Base-by-base conservation (phyloP, 1,284 basidiomycete species). In the Stygiomarasmius scandens region DNA sequence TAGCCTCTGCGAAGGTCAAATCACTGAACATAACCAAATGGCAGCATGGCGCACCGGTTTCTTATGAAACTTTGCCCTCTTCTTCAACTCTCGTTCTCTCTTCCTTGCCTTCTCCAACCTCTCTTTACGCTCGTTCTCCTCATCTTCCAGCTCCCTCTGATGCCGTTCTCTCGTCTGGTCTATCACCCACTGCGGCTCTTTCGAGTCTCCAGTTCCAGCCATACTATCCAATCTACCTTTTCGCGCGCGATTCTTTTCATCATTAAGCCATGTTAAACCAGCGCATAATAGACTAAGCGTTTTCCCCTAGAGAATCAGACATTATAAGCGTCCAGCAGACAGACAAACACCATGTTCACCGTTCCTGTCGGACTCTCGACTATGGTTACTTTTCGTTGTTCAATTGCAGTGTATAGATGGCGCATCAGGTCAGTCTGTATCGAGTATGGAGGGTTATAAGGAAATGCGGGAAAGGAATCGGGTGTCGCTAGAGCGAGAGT, bases 381-480 rank as follows among this genome's bases (percentile, higher is more conserved):
- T 47, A 98, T 90, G 1, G 93, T 86, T 9, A 97, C 78, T 71
- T 83, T 90, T 71, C 66, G 80, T 50, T 73, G 64, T 68, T 98
- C 95, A 52, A 98, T 91, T 0, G 90, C 83, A 2, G 80, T 66
- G 69, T 96, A 98, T 3, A 98, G 76, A 59, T 93, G 90, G 12
- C 78, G 83, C 96, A 98, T 98, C 34, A 98, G 82, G 41, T 93
- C 85, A 1, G 85, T 76, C 71, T 99, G 96, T 61, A 97, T 97
- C 16, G 79, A 72, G 72, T 99, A 98, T 0, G 96, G 96, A 2
- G 81, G 76, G 6, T 83, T 74, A 67, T 89, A 96, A 0, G 94
- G 94, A 69, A 97, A 96, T 0, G 83, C 83, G 12, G 84, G 75
- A 66, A 95, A 96, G 0, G 67, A 64, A 0, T 72, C 67, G 0